A percentile compares a stretch with the other conserved stretches of the same genome.
phyloP scores from a whole-genome alignment of 805 yeast genomes.

The Cyberlindnera suaveolens region DNA sequence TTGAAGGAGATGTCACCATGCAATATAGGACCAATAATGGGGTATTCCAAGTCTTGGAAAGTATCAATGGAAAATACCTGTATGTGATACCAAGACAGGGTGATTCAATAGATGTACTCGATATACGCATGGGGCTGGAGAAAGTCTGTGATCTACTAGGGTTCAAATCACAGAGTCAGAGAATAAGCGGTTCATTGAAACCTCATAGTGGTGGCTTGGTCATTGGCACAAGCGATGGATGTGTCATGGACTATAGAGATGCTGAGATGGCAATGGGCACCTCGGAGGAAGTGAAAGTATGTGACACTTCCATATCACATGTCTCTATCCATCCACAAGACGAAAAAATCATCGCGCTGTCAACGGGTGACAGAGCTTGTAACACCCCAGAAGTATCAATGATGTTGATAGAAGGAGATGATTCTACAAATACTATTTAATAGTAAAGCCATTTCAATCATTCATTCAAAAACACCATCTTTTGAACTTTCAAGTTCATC shows the following conservation, averaged over 20 bases:
- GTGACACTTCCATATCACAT: slow-evolving; percentile 9
- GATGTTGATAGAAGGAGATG: not conserved
- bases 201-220: slow-evolving; percentile 23
- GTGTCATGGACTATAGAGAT: slow-evolving; percentile 17
- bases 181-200: slow-evolving; percentile 19
- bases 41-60: slow-evolving; percentile 28
- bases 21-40: slow-evolving; percentile 22
- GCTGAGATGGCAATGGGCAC: slow-evolving; percentile 17
- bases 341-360: slow-evolving; percentile 8
- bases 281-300: not conserved
- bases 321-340: slow-evolving; percentile 14
- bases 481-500: slow-evolving; percentile 22
- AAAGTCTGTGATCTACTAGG: slow-evolving; percentile 7
- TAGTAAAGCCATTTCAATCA: not conserved
- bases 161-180: slow-evolving; percentile 15
- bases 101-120: slow-evolving; percentile 27
- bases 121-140: slow-evolving; percentile 26
- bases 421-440: too few species aligned
- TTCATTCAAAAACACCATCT: slow-evolving; percentile 22
- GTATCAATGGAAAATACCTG: slow-evolving; percentile 31
- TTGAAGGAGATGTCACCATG: slow-evolving; percentile 16
- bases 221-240: slow-evolving; percentile 22
- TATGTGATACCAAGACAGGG: slow-evolving; percentile 28
- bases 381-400: slow-evolving; percentile 6
- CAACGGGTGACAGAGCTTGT: slow-evolving; percentile 17